Base-by-base conservation (phyloP, 1,284 basidiomycete species). In the Tylopilus sp. region DNA sequence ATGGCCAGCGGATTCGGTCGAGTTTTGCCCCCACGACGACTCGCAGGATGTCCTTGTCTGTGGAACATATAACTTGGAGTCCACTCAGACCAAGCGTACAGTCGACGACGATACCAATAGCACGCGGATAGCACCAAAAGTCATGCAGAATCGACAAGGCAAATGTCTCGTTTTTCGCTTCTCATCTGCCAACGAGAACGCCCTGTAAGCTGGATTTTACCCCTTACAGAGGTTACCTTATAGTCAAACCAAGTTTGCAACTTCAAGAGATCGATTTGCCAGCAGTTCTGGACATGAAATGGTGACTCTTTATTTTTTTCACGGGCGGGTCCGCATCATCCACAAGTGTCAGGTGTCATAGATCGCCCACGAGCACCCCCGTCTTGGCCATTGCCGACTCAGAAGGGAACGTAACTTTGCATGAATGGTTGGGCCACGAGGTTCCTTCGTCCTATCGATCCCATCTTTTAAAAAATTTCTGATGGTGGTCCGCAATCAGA, bases 221-320 rank as follows among this genome's bases (percentile, higher is more conserved):
- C 4, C 12, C 21, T 2, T 19, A 31, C 8, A 18, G 49, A n/a
- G 25, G 11, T 21, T 41, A 5, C 33, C 48, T 56, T 5, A 52
- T 23, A n/a, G 6, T 25, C 59, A 18, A 23, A 44, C 29, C 54
- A 93, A n/a, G 91, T 49, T 66, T 71, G 8, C 76, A 85, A 58
- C 60, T 86, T 3, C 86, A 93, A 59, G 71, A 83, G 19, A 75
- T 92, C 35, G 76, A 86, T 48, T 73, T 89, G 12, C 84, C 92
- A 1, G 94, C 92, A 10, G 79, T 97, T 23, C 75, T 89, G n/a
- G 94, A 97, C 63, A 84, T 92, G 77, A 96, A 96, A 77, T 97
- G 94, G 94, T 91, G 56, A 67, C 23, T n/a, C n/a, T 23, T 4
- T 1, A 9, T 19, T 18, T 16, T 18, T 11, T 43, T 43, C 31